A percentile compares a stretch with the other conserved stretches of the same genome.
Evolutionary conservation across 2,329 filamentous ascomycete genomes (phyloP).

Genomic region (Fusarium ramigenum): DNA sequence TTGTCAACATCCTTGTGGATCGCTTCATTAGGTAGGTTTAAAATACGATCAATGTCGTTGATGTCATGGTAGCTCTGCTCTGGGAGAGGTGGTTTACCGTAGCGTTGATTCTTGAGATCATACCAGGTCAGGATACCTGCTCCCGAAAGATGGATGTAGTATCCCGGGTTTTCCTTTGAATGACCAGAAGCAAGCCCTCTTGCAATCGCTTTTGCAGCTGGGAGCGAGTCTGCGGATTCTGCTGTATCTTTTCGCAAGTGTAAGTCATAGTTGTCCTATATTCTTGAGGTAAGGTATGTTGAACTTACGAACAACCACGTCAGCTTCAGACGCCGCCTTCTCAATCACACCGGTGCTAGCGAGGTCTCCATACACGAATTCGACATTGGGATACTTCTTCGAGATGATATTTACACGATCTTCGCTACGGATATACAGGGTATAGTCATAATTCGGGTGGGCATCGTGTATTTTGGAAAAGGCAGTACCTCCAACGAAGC

Average conservation of each 20-base stretch:
- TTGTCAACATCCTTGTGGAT: conserved; percentile 75
- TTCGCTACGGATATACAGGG: conserved; percentile 58
- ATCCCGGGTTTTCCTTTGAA: conserved; percentile 55
- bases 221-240: conserved; percentile 57
- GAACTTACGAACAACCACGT: conserved; percentile 59
- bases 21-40: conserved; percentile 64
- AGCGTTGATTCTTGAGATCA: conserved; percentile 53
- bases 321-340: conserved; percentile 60
- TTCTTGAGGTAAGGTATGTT: conserved; percentile 40
- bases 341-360: conserved; percentile 57
- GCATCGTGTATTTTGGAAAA: conserved; percentile 54
- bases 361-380: conserved; percentile 60
- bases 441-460: conserved; percentile 58
- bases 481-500: conserved; percentile 63
- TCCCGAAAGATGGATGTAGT: conserved; percentile 62
- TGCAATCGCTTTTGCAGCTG: conserved; percentile 54
- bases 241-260: conserved; percentile 53
- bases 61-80: conserved; percentile 67
- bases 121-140: conserved; percentile 59
- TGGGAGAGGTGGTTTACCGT: conserved; percentile 54
- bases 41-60: conserved; percentile 63
- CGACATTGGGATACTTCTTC: conserved; percentile 57
- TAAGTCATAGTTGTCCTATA: not conserved
- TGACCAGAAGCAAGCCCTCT: conserved; percentile 57
- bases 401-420: conserved; percentile 55